phyloP scores from a whole-genome alignment of 768 basidiomycete genomes.

The Neoboletus magnificus region DNA sequence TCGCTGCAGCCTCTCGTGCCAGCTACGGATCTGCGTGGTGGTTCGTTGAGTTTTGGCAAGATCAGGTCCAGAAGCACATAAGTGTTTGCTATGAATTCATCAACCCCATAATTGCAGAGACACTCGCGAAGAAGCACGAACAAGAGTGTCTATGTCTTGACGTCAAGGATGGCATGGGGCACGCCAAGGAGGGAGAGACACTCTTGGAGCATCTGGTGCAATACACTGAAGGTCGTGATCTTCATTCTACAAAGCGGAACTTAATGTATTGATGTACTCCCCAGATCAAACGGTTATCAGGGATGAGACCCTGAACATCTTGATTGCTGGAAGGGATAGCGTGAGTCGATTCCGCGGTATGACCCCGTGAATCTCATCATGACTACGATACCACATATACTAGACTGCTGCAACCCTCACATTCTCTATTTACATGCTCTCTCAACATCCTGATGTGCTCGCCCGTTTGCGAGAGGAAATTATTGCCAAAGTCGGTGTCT shows the following conservation, averaged over 20 bases:
- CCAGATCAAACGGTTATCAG: slow-evolving; percentile 23
- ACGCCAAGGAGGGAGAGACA: slow-evolving; percentile 39
- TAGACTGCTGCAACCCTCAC: slow-evolving; percentile 36
- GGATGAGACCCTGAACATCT: slow-evolving; percentile 28
- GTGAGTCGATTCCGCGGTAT: slow-evolving; percentile 15
- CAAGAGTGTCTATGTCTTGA: slow-evolving; percentile 7
- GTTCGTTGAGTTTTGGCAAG: slow-evolving; percentile 41
- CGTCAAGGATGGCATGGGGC: slow-evolving; percentile 17
- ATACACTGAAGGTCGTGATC: slow-evolving; percentile 47
- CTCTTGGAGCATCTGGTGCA: slow-evolving; percentile 54
- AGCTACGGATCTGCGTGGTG: slow-evolving; percentile 44
- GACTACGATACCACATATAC: not conserved
- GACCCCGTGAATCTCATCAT: not conserved
- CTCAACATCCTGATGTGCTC: slow-evolving; percentile 50
- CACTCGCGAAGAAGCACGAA: slow-evolving; percentile 35
- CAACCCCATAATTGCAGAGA: slow-evolving; percentile 44
- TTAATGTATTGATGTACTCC: not conserved
- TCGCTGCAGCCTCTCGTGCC: slow-evolving; percentile 28
- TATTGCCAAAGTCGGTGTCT: slow-evolving; percentile 46
- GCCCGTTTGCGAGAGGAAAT: slow-evolving; percentile 55
- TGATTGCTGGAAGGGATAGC: slow-evolving; percentile 44
- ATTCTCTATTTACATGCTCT: slow-evolving; percentile 42
- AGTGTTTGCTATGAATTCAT: slow-evolving; percentile 45
- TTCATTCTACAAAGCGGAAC: not conserved
- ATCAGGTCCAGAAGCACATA: slow-evolving; percentile 37